Percentiles rank a stretch among this genome's conserved stretches.
Conservation (phyloP, 129 eudicot species). For the Escallonia herrerae region DNA sequence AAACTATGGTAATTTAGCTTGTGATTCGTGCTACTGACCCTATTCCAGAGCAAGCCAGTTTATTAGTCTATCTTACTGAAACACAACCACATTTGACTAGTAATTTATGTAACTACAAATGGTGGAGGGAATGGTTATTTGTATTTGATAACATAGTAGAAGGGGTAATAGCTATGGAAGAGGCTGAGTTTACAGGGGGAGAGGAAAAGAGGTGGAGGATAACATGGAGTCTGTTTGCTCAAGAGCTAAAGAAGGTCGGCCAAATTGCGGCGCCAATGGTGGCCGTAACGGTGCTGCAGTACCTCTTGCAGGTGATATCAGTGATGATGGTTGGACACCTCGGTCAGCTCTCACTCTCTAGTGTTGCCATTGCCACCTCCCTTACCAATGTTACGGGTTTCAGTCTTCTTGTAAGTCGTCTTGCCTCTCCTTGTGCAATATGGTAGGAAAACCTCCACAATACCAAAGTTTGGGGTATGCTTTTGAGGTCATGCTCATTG, state of each 20-base stretch:
- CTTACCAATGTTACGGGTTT: slow-evolving; percentile 56
- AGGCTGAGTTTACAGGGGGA: slow-evolving; percentile 2
- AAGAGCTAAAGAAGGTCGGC: slow-evolving; percentile 35
- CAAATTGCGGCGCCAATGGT: slow-evolving; percentile 42
- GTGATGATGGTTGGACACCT: slow-evolving; percentile 50
- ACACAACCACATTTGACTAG: too few species aligned
- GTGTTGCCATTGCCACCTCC: slow-evolving; percentile 53
- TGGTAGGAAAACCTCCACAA: too few species aligned
- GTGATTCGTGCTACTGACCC: neutral
- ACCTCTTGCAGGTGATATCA: slow-evolving; percentile 35
- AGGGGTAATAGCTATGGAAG: slow-evolving; percentile 13
- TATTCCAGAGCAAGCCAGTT: neutral
- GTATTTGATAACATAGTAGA: neutral
- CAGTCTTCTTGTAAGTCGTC: slow-evolving; percentile 44
- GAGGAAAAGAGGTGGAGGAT: slow-evolving; percentile 7
- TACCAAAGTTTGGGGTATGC: too few species aligned
- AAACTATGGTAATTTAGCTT: neutral
- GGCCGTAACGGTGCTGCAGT: slow-evolving; percentile 36
- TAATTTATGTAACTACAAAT: too few species aligned
- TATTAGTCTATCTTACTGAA: too few species aligned
- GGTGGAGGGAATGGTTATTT: neutral
- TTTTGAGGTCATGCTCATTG: too few species aligned
- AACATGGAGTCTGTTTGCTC: slow-evolving; percentile 16
- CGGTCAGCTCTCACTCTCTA: slow-evolving; percentile 30
- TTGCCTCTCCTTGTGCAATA: neutral